Evolutionary conservation across 495 filamentous ascomycete species (phyloP), one percentile per base, ranked within the genome.

Genomic region (Sabuloglossum arenarium): DNA sequence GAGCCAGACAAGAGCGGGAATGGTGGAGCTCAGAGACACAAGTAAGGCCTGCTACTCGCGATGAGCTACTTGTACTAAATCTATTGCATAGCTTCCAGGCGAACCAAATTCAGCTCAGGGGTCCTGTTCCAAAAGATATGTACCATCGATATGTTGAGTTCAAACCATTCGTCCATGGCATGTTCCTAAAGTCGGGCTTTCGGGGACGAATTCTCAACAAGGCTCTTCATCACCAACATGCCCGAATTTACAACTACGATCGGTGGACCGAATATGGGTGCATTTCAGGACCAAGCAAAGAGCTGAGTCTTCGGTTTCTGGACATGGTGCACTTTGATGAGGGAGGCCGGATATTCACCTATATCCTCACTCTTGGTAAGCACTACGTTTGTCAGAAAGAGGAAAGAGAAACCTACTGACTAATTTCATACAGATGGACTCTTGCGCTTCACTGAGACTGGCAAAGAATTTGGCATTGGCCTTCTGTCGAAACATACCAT

Each of bases 131-230:
- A 0, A 64, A 74, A 2, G 69, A 77, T 49, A 72, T 97, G 27
- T 93, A 93, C 64, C 88, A 95, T 64, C 81, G 85, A 58, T 97
- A 81, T 67, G 88, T 96, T 47, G 89, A 91, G 64, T 95, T 96
- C 66, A 82, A 78, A 46, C 89, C 90, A 21, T 86, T 94, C 61
- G 83, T 97, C 37, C 85, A 85, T 21, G 77, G 79, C 34, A 91
- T 95, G 80, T 97, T 96, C 67, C 82, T 79, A 21, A 75, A 78
- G 9, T 72, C 73, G 14, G 90, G 88, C 53, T 56, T 95, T 6
- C 73, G 80, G 24, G 90, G 90, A 5, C 78, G 78, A 25, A 74
- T 95, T 59, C 69, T 96, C 29, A 82, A 88, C 66, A 83, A 80
- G 60, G 84, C 85, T 0, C 77, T 97, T 2, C 89, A 93, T 64